These are phyloP conservation scores for Drechslera avenae DNA, from an alignment of 2,329 filamentous ascomycete genomes.

Conservation along the genomic window DNA sequence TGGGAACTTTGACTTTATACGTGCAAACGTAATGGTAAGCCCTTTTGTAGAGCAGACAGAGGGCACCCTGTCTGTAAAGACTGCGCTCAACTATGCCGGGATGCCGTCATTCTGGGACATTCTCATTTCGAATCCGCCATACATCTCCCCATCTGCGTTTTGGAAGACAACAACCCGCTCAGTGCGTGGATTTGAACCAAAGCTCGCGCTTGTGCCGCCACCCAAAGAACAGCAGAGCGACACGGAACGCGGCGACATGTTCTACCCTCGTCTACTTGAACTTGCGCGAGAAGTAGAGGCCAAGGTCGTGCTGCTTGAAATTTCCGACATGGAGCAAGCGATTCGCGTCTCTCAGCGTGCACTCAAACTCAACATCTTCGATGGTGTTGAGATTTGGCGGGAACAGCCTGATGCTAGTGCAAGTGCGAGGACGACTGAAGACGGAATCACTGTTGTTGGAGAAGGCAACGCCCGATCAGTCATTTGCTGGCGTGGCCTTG, in stretches of 20 bases:
- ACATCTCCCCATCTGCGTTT: constrained; percentile 73
- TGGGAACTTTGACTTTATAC: constrained; percentile 53
- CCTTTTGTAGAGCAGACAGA: constrained; percentile 52
- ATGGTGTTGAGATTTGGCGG: constrained; percentile 70
- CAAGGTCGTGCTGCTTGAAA: constrained; percentile 68
- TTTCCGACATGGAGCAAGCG: constrained; percentile 73
- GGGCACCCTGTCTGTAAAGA: constrained; percentile 19
- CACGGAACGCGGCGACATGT: constrained; percentile 56
- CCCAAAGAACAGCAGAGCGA: constrained; percentile 19
- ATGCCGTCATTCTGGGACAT: constrained; percentile 58
- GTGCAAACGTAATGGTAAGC: constrained; percentile 54
- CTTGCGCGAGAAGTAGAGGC: constrained; percentile 59
- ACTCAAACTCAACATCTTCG: constrained; percentile 31
- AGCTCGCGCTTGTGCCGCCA: constrained; percentile 70
- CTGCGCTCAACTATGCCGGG: constrained; percentile 18
- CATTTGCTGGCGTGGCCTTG: constrained; percentile 48
- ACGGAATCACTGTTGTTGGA: constrained; percentile 42
- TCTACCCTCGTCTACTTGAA: constrained; percentile 70
- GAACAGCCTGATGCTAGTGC: constrained; percentile 55
- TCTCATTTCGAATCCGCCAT: constrained; percentile 87
- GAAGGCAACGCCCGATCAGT: constrained; percentile 52
- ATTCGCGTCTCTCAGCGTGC: constrained; percentile 62
- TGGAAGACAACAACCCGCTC: constrained; percentile 68
- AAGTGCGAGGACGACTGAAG: not conserved
- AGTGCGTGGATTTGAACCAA: constrained; percentile 82